Percentiles rank a stretch among this genome's conserved stretches.
Evolutionary conservation across 768 basidiomycete genomes (phyloP).

Genomic region (Serendipita indica): DNA sequence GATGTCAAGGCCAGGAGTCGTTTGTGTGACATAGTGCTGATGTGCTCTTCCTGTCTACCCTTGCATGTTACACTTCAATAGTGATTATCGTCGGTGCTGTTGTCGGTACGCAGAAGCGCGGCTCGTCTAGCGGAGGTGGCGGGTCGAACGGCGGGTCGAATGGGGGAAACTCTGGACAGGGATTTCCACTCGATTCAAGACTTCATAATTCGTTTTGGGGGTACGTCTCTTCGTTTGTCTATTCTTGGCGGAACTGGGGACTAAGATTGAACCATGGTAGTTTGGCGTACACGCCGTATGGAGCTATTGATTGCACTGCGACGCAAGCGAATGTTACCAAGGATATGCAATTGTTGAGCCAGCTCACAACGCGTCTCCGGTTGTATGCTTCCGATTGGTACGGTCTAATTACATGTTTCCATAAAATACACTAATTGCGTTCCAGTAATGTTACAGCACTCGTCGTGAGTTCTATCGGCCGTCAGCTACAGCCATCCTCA

Average conservation of each 20-base stretch:
- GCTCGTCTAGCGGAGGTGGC: background rate
- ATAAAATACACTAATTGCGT: too few relatives aligned
- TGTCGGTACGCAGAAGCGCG: background rate
- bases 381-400: background rate
- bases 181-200: background rate
- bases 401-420: background rate
- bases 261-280: background rate
- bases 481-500: background rate
- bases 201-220: conserved; percentile 6
- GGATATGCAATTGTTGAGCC: background rate
- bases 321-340: conserved; percentile 5
- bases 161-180: background rate
- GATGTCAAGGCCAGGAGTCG: background rate
- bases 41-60: background rate
- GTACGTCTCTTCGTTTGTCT: background rate
- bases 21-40: background rate
- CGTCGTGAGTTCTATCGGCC: background rate
- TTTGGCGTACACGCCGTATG: background rate
- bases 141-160: background rate
- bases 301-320: conserved; percentile 2
- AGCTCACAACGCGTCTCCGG: conserved; percentile 1
- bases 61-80: background rate
- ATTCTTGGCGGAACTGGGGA: background rate
- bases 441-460: background rate
- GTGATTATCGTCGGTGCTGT: background rate